These are phyloP conservation scores for Cordyceps militaris DNA, from an alignment of 2,329 filamentous ascomycete species.

Conservation along the genomic window DNA sequence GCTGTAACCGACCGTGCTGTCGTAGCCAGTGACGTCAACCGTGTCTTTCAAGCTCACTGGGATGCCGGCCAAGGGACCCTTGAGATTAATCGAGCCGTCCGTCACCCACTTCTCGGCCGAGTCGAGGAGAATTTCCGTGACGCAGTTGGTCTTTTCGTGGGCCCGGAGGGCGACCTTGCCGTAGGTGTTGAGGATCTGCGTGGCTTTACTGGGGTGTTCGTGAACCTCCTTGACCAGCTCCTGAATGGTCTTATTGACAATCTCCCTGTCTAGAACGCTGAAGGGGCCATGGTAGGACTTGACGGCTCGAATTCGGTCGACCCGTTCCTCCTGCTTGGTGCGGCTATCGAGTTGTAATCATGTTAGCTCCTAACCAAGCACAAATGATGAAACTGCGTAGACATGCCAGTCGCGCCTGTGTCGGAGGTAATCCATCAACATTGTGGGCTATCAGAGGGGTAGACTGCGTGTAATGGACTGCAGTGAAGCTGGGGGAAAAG, in stretches of 20 bases:
- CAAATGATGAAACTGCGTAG: neutral
- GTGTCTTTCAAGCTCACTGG: constrained; percentile 80
- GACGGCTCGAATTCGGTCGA: constrained; percentile 60
- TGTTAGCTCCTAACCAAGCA: neutral
- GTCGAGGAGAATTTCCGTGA: constrained; percentile 78
- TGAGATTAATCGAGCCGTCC: constrained; percentile 56
- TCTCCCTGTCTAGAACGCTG: constrained; percentile 55
- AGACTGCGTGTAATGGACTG: neutral
- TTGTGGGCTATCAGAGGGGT: constrained; percentile 23
- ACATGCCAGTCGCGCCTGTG: constrained; percentile 62
- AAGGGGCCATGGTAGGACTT: constrained; percentile 59
- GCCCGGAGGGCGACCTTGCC: constrained; percentile 79
- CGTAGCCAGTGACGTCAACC: constrained; percentile 74
- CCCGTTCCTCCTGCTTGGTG: constrained; percentile 72
- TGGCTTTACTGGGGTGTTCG: constrained; percentile 54
- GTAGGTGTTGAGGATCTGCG: constrained; percentile 76
- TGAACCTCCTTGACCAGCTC: constrained; percentile 74
- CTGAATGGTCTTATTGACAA: constrained; percentile 67
- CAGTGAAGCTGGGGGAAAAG: neutral
- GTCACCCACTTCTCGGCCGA: constrained; percentile 68
- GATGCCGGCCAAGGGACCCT: constrained; percentile 79
- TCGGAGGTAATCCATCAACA: constrained; percentile 54
- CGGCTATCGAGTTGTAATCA: constrained; percentile 41
- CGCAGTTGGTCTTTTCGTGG: constrained; percentile 79
- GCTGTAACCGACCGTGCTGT: constrained; percentile 76